These are phyloP conservation scores for Eucalyptus virginea DNA, from an alignment of 345 rosid genomes.

Conservation along the genomic window DNA sequence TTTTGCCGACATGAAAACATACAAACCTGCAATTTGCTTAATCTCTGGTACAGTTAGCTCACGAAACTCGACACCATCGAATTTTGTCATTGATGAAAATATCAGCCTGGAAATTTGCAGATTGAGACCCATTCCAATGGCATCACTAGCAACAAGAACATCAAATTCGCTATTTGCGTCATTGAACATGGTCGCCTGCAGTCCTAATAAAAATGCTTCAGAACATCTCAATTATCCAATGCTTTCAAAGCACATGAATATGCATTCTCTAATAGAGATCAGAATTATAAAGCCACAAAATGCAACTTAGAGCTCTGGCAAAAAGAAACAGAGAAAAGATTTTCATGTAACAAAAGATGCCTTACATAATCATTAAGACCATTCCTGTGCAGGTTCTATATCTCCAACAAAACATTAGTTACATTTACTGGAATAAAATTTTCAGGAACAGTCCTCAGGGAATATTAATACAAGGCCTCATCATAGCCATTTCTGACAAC, in stretches of 20 bases:
- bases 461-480: not conserved
- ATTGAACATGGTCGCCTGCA: slow-evolving; percentile 89
- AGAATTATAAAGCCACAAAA: not conserved
- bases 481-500: not conserved
- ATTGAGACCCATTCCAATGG: slow-evolving; percentile 97
- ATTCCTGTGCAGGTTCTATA: not conserved
- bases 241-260: not conserved
- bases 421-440: not conserved
- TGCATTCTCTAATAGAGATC: not conserved
- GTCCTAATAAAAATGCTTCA: slow-evolving; percentile 6
- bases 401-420: not conserved
- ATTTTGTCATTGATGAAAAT: slow-evolving; percentile 69
- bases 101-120: slow-evolving; percentile 84
- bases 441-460: not conserved
- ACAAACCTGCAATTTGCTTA: slow-evolving; percentile 87
- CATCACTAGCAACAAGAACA: slow-evolving; percentile 98
- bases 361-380: not conserved
- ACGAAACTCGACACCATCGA: slow-evolving; percentile 61
- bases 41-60: slow-evolving; percentile 71
- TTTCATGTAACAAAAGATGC: not conserved
- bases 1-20: not conserved
- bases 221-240: not conserved
- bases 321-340: not conserved
- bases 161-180: slow-evolving; percentile 76
- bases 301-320: not conserved